Evolutionary conservation across 352 stramenopile species (phyloP), one percentile per base, ranked within the genome.

Genomic region (Globisporangium mamillatum): DNA sequence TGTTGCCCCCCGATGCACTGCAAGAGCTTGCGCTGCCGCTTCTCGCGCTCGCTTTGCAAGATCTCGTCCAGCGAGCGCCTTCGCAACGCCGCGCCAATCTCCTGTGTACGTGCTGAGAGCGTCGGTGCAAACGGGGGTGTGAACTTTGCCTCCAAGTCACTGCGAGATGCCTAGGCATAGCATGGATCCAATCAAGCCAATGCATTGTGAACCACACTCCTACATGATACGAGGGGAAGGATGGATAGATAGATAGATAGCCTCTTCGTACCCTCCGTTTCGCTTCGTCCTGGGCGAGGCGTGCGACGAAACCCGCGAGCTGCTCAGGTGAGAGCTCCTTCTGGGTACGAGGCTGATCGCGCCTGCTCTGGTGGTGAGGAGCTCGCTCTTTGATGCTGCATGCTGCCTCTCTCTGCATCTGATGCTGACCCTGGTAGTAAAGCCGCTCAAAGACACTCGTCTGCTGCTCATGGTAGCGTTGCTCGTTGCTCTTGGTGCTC

Each of bases 401-500:
- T 48, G 20, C 22, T 46, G 18, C 18, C 8, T 52, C 41, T 50
- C 16, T n/a, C 20, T 50, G 4, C 41, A 9, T n/a, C 41, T 50
- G 41, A n/a, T 9, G 41, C 16, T 7, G 41, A 0, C 14, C 41
- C 57, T 34, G 50, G 27, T 16, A 60, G 41, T 68, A 75, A 32
- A 81, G 65, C 16, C 70, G 55, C 48, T 79, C 67, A 54, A 77
- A 81, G 57, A 79, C 75, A 14, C 68, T 70, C 6, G 3, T 4
- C 38, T 46, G 38, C 38, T 46, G 38, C 38, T 46, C 12, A 5
- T 46, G 38, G 38, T 46, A 46, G 38, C 38, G 3, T n/a, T 50
- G n/a, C 29, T 55, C n/a, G 34, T 12, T 32, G 7, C 16, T 38
- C 1, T 50, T 16, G 34, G 27, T 14, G 2, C 18, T 16, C 24